A percentile compares a stretch with the other conserved stretches of the same genome.
These are phyloP conservation scores for Zostera marina DNA, from an alignment of 116 monocot genomes.

Conservation along the genomic window DNA sequence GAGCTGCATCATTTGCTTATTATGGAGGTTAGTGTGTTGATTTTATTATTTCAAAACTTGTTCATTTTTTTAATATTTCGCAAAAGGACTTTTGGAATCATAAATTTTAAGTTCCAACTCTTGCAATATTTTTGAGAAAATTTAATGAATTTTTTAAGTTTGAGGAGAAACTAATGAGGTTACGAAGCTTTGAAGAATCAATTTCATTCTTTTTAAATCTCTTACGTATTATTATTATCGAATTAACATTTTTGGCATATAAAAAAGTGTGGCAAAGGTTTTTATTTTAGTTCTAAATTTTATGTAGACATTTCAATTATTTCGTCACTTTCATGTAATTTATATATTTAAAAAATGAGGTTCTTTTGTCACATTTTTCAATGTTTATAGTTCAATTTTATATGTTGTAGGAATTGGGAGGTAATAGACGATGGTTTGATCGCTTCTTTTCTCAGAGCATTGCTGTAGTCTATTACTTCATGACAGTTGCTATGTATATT, in stretches of 20 bases:
- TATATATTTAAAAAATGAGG: too few relatives aligned
- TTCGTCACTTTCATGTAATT: too few relatives aligned
- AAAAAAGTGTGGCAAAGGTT: neutral
- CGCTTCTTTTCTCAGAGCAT: constrained; percentile 67
- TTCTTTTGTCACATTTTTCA: too few relatives aligned
- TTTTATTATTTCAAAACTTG: neutral
- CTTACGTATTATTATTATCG: too few relatives aligned
- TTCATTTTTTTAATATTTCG: too few relatives aligned
- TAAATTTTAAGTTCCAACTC: too few relatives aligned
- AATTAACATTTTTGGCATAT: neutral
- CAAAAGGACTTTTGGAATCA: too few relatives aligned
- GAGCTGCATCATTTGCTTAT: constrained; percentile 97
- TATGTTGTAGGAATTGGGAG: constrained; percentile 74
- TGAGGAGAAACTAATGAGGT: neutral
- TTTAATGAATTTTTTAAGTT: neutral
- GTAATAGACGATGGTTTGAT: constrained; percentile 79
- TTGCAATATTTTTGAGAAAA: neutral
- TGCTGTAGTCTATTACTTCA: constrained; percentile 89
- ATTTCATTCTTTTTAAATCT: too few relatives aligned
- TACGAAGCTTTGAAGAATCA: neutral
- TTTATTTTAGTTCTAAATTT: neutral
- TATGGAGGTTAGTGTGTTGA: constrained; percentile 55
- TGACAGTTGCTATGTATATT: constrained; percentile 79
- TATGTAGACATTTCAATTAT: too few relatives aligned
- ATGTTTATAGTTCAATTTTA: too few relatives aligned